phyloP scores from a whole-genome alignment of 176 grass and related monocot genomes.

The Microstegium vimineum region DNA sequence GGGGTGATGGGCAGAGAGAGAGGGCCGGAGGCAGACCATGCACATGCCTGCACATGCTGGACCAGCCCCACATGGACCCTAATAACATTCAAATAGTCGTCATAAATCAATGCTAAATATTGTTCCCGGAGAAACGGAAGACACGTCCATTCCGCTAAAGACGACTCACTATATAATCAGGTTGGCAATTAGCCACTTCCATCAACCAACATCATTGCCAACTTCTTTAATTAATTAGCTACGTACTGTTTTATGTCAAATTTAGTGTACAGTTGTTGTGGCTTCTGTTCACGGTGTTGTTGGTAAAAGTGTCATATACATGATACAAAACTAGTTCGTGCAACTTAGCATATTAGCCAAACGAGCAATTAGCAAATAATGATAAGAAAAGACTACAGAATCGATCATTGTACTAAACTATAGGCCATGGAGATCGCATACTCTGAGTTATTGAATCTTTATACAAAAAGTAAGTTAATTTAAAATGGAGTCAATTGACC shows the following conservation, averaged over 20 bases:
- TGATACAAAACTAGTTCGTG: no score
- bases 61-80: conserved; percentile 35
- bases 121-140: background rate
- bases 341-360: background rate
- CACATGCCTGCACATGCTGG: conserved; percentile 48
- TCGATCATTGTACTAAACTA: background rate
- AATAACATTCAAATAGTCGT: conserved; percentile 39
- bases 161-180: background rate
- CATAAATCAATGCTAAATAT: conserved; percentile 35
- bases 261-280: no score
- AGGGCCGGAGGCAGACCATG: conserved; percentile 37
- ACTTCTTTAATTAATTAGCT: background rate
- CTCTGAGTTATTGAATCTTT: background rate
- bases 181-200: no score
- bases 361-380: background rate
- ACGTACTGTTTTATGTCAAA: background rate
- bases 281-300: background rate
- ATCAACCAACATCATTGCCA: background rate
- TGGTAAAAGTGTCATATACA: background rate
- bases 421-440: background rate
- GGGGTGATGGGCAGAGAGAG: conserved; percentile 29
- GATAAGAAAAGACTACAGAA: background rate
- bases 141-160: background rate
- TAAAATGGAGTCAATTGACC: background rate
- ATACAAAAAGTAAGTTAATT: background rate